Base-by-base conservation (phyloP, 2,329 filamentous ascomycete genomes). In the Dactylellina sp. region DNA sequence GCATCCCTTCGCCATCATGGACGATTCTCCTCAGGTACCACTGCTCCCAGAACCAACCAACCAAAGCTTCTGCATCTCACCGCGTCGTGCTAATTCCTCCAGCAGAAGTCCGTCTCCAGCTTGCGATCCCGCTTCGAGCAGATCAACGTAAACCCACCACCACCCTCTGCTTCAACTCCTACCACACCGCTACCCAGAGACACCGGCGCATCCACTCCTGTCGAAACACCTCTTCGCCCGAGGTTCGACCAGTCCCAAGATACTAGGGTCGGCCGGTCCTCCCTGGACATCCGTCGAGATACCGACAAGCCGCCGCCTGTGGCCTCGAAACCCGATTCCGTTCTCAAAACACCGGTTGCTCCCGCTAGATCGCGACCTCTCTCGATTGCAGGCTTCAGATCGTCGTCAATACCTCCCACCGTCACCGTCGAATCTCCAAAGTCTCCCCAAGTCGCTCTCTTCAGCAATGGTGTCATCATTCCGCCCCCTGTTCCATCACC, bases 51-150 rank as follows among this genome's bases (percentile, higher is more conserved):
- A n/a, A n/a, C n/a, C n/a, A n/a, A n/a, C n/a, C n/a, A n/a, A n/a
- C n/a, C 16, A 7, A 52, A 32, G 28, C 28, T 24, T 12, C 2
- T 49, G 22, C 46, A 44, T 39, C 16, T 9, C 46, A 14, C 7
- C 12, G n/a, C n/a, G n/a, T n/a, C n/a, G n/a, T 18, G 18, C 39
- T 55, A n/a, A 55, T 44, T 6, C 39, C 7, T 35, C 22, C 14
- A 59, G 18, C 20, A 74, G 70, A 91, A 89, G 83, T 91, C 92
- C 24, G 91, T 95, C 56, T 95, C 91, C 57, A 93, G 91, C 57
- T 84, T 95, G 74, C 86, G 89, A 75, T 91, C 90, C 76, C 89
- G 91, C 78, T 95, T 94, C 80, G 91, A 95, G 83, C 92, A 89
- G 79, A 88, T 94, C 53, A 42, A 6, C 5, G 59, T 74, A 28